A percentile compares a stretch with the other conserved stretches of the same genome.
Evolutionary conservation across 495 filamentous ascomycete species (phyloP).

Genomic region (Penicillium dipodomyicola): DNA sequence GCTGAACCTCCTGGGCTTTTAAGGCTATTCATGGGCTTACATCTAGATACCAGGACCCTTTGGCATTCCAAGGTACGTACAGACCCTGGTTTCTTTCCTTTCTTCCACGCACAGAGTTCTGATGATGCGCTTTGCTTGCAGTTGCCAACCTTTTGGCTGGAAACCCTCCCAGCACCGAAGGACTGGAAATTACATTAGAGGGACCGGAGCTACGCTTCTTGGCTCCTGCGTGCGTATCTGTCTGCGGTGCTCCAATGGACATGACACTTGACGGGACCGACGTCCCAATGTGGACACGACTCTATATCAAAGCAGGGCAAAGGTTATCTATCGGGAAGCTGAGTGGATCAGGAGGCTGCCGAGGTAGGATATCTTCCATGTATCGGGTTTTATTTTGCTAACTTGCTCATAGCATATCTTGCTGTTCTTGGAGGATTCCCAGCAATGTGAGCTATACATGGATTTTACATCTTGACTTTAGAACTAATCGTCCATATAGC

Average conservation of each 20-base stretch:
- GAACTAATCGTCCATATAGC: neutral
- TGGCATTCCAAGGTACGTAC: constrained; percentile 37
- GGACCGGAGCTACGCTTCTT: constrained; percentile 59
- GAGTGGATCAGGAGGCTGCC: constrained; percentile 44
- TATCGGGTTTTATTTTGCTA: neutral
- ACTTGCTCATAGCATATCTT: constrained; percentile 49
- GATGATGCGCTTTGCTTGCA: neutral
- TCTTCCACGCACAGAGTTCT: neutral
- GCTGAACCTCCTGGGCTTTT: neutral
- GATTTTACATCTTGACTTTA: neutral
- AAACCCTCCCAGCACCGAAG: constrained; percentile 50
- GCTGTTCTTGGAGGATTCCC: constrained; percentile 58
- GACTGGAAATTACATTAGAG: constrained; percentile 56
- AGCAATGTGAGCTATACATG: constrained; percentile 27
- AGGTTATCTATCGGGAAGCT: constrained; percentile 54
- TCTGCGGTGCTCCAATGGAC: constrained; percentile 54
- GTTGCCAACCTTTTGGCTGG: constrained; percentile 60
- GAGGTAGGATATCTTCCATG: constrained; percentile 2
- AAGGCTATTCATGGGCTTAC: neutral
- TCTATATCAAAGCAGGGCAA: constrained; percentile 50
- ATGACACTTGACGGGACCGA: constrained; percentile 45
- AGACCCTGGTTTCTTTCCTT: neutral
- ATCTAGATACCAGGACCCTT: constrained; percentile 35
- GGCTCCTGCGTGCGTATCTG: constrained; percentile 45
- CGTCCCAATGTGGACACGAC: constrained; percentile 53